Evolutionary conservation across 192 early-diverging fungal species (phyloP).

Genomic region (Coemansia sp.): DNA sequence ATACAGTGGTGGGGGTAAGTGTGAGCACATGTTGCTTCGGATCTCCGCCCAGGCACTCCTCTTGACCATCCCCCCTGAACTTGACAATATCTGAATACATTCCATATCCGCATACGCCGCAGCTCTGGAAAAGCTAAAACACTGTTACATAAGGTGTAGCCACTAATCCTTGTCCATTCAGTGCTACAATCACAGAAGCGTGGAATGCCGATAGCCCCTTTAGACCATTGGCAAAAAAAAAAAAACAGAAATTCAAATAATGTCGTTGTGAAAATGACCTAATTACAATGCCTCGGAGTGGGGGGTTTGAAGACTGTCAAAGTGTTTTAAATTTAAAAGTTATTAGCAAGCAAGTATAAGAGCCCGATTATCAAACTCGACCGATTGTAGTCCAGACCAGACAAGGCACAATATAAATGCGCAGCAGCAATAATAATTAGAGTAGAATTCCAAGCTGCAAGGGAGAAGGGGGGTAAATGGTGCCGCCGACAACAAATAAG

Average conservation of each 20-base stretch:
- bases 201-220: neutral
- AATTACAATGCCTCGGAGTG: neutral
- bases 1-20: neutral
- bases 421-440: conserved; percentile 4
- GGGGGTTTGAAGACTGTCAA: neutral
- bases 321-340: neutral
- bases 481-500: neutral
- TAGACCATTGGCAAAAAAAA: neutral
- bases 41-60: conserved; percentile 5
- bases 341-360: neutral
- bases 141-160: neutral
- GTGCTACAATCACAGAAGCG: neutral
- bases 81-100: neutral
- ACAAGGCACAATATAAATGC: neutral
- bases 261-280: neutral
- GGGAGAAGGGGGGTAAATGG: neutral
- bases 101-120: conserved; percentile 5
- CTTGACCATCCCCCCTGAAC: conserved; percentile 4
- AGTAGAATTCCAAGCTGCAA: neutral
- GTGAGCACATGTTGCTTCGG: conserved; percentile 6
- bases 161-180: neutral
- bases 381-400: conserved; percentile 1
- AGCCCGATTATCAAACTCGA: neutral
- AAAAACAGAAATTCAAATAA: neutral
- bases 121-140: neutral